Base-by-base conservation (phyloP, 441 rosid genomes). In the Bocquillonia castaneifolia region DNA sequence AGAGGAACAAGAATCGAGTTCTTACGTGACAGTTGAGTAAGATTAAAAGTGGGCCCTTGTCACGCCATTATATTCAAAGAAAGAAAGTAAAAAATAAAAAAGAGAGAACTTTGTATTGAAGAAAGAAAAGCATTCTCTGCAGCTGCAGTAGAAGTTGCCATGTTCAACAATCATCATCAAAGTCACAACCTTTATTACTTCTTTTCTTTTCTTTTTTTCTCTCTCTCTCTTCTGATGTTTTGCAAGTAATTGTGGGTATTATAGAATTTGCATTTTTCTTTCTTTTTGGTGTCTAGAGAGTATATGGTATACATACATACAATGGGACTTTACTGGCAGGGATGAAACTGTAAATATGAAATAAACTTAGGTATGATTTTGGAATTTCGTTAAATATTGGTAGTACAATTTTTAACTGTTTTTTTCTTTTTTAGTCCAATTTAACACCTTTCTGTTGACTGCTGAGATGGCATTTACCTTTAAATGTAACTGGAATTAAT, bases 21-120 rank as follows among this genome's bases (percentile, higher is more conserved):
- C 56, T 77, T 56, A 74, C 78, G 78, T 73, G 87, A 85, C 76
- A 70, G 82, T 79, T 77, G 83, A 80, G 74, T 25, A 59, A 29
- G 39, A 45, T 52, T 6, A 44, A 47, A 2, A 47, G 42, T 74
- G 84, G 88, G 77, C 75, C 81, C 85, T n/a, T n/a, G n/a, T n/a
- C n/a, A n/a, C n/a, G n/a, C n/a, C n/a, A 69, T 80, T 82, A 69
- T 64, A 32, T 15, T 6, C 47, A 29, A n/a, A n/a, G n/a, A n/a
- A n/a, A n/a, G n/a, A n/a, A n/a, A n/a, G n/a, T n/a, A n/a, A n/a
- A 26, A 44, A 44, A 4, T 51, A 52, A 69, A 44, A 69, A 6
- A 59, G 51, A 53, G 44, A 72, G 68, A 75, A 67, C 74, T 75
- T 80, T 58, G 50, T 50, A 63, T 53, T 47, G 59, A 76, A 77